Percentiles rank a stretch among this genome's conserved stretches.
Evolutionary conservation across 2,329 filamentous ascomycete species (phyloP).

Genomic region (Ascocoryne sarcoides): DNA sequence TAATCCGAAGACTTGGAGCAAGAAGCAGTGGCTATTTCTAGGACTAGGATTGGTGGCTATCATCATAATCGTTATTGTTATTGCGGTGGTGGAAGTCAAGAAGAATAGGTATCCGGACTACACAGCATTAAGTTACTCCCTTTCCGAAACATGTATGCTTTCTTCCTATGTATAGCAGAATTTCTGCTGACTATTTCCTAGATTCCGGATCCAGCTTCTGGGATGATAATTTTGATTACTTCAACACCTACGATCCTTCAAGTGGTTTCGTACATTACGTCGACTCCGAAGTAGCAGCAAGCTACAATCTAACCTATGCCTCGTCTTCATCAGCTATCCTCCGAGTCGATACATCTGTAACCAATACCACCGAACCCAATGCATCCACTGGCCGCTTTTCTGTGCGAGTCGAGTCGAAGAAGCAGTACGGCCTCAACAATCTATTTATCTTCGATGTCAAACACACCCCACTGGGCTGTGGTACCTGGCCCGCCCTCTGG

Average conservation of each 20-base stretch:
- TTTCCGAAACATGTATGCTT: conserved; percentile 33
- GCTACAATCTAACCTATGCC: conserved; percentile 55
- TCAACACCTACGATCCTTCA: conserved; percentile 35
- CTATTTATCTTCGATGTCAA: conserved; percentile 49
- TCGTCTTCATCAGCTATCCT: conserved; percentile 44
- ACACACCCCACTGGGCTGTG: conserved; percentile 50
- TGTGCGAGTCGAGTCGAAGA: conserved; percentile 49
- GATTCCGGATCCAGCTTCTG: conserved; percentile 34
- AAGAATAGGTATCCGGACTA: conserved; percentile 37
- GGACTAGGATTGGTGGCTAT: conserved; percentile 32
- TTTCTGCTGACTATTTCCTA: conserved; percentile 4
- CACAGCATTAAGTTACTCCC: conserved; percentile 30
- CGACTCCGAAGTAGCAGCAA: conserved; percentile 11
- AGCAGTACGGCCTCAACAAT: conserved; percentile 42
- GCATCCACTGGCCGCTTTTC: conserved; percentile 30
- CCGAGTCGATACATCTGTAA: conserved; percentile 51
- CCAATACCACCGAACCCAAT: conserved; percentile 46
- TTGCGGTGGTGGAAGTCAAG: conserved; percentile 30
- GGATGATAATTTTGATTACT: conserved; percentile 38
- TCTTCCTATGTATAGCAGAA: conserved; percentile 4
- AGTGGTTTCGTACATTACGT: conserved; percentile 39
- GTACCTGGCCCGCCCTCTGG: conserved; percentile 52
- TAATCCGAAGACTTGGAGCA: conserved; percentile 45
- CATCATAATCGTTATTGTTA: conserved; percentile 40
- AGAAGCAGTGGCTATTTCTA: conserved; percentile 40